Base-by-base conservation (phyloP, 192 early-diverging fungal species). In the Backusella liffmaniae region DNA sequence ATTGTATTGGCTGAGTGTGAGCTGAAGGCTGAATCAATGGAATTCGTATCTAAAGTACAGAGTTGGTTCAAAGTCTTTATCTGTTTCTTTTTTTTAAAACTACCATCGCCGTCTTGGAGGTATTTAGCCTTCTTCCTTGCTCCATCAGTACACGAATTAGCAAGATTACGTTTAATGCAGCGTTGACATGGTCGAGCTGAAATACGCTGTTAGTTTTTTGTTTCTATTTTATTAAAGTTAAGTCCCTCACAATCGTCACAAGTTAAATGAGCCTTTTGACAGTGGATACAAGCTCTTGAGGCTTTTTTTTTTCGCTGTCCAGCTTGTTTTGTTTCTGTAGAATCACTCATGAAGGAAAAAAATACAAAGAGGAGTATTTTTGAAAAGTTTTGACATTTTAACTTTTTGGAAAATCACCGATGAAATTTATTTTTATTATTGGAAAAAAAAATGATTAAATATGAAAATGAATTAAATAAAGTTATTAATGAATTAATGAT, bases 51-150 rank as follows among this genome's bases (percentile, higher is more conserved):
- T 46, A 44, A 30, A 39, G 37, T 34, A 15, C 23, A 26, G 1
- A 18, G 23, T 21, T 10, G 26, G 13, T 21, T 30, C 4, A 13
- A 30, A 30, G 12, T 49, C 6, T 18, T 32, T 41, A 12, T 18
- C 8, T 41, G 39, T 69, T 32, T 68, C 35, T 67, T 32, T 32
- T 34, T 37, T 18, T 1, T 16, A 68, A 68, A 39, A 69, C 18
- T 83, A 65, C 87, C 89, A 66, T 87, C 86, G 21, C 81, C 81
- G 68, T 94, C 94, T 74, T 91, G 87, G 70, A 98, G 86, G 73
- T 98, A 98, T 81, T 98, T 98, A 46, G 96, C 95, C 79, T 92
- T 95, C 82, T 97, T 98, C 72, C 96, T 87, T 53, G 85, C 83
- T 32, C 96, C 96, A 76, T 98, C 96, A 6, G 90, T 87, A 77